A percentile compares a stretch with the other conserved stretches of the same genome.
Evolutionary conservation across 1,139 yeast genomes (phyloP).

Genomic region (Sugiyamaella novakii): DNA sequence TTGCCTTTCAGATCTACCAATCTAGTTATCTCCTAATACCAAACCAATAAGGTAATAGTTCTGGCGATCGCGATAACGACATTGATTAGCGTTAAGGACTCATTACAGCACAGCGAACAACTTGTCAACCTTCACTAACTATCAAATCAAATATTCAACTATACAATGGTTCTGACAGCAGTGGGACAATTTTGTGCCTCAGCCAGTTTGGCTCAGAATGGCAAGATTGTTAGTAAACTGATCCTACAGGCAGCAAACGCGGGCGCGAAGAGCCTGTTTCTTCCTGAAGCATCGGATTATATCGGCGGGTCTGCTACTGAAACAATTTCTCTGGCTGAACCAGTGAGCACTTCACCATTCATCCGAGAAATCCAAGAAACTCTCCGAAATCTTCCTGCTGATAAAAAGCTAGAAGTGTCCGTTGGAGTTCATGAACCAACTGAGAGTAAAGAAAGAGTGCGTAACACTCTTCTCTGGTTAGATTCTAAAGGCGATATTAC

Average conservation of each 20-base stretch:
- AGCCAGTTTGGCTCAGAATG: conserved; percentile 60
- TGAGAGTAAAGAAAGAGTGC: conserved; percentile 49
- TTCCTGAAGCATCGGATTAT: conserved; percentile 94
- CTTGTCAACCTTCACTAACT: too few relatives aligned
- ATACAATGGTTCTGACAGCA: conserved; percentile 62
- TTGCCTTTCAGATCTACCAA: too few relatives aligned
- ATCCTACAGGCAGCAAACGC: conserved; percentile 62
- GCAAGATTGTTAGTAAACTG: conserved; percentile 57
- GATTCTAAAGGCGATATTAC: conserved; percentile 62
- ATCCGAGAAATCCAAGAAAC: conserved; percentile 51
- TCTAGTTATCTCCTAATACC: not conserved
- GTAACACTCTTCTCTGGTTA: conserved; percentile 74
- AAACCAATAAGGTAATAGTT: not conserved
- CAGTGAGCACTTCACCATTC: conserved; percentile 55
- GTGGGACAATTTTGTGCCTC: conserved; percentile 88
- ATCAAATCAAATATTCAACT: too few relatives aligned
- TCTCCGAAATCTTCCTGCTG: conserved; percentile 45
- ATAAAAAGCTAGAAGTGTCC: conserved; percentile 47
- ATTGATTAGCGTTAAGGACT: not conserved
- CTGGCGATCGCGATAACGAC: conserved; percentile 5
- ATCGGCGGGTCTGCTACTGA: conserved; percentile 70
- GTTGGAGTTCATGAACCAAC: conserved; percentile 88
- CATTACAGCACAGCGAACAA: too few relatives aligned
- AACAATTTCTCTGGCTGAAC: conserved; percentile 58
- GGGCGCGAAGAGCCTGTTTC: conserved; percentile 67